phyloP scores from a whole-genome alignment of 1,284 basidiomycete genomes.

The Pholiota adiposa region DNA sequence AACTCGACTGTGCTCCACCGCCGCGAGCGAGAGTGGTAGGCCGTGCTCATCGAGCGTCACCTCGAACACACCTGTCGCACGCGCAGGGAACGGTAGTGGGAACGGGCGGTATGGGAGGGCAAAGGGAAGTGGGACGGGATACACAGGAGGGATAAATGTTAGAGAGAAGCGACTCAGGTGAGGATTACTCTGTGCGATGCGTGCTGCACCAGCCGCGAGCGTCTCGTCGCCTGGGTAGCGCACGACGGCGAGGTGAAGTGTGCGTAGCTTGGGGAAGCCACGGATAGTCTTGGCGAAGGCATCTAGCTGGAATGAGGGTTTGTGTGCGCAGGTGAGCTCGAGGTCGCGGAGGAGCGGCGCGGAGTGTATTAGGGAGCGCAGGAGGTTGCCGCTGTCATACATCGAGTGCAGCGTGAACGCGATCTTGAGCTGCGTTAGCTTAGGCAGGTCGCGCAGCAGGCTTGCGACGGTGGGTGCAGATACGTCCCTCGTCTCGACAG shows the following conservation, averaged over 20 bases:
- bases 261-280: conserved; percentile 61
- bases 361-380: conserved; percentile 63
- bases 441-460: conserved; percentile 56
- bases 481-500: conserved; percentile 66
- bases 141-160: conserved; percentile 57
- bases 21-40: conserved; percentile 42
- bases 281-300: conserved; percentile 58
- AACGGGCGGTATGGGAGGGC: conserved; percentile 42
- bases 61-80: conserved; percentile 55
- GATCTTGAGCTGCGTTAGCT: conserved; percentile 59
- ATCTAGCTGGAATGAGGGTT: conserved; percentile 69
- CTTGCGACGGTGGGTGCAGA: conserved; percentile 62
- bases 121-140: conserved; percentile 43
- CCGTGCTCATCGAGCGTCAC: conserved; percentile 55
- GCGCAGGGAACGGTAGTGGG: conserved; percentile 34
- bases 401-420: conserved; percentile 70
- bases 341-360: conserved; percentile 67
- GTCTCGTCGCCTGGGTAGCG: conserved; percentile 66
- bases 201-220: conserved; percentile 57
- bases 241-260: conserved; percentile 64
- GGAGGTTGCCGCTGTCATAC: conserved; percentile 70
- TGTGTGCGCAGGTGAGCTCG: conserved; percentile 66
- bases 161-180: conserved; percentile 65
- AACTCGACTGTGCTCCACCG: conserved; percentile 38
- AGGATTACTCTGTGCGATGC: conserved; percentile 66